Percentiles rank a stretch among this genome's conserved stretches.
These are phyloP conservation scores for Beauveria sp. DNA, from an alignment of 2,329 filamentous ascomycete genomes.

Conservation along the genomic window DNA sequence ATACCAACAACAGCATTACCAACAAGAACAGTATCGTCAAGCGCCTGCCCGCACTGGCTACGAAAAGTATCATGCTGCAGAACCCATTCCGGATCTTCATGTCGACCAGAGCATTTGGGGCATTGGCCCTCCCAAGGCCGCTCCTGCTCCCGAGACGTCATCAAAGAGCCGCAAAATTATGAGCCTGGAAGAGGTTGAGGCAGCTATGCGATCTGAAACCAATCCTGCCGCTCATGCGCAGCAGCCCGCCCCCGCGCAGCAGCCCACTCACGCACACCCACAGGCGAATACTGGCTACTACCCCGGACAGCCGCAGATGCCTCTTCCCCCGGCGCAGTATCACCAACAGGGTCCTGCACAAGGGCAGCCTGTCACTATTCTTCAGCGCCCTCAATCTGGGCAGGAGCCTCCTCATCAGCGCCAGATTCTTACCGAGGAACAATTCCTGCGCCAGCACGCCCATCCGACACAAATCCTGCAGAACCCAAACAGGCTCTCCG, in stretches of 20 bases:
- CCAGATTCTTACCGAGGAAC: slow-evolving; percentile 17
- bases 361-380: slow-evolving; percentile 45
- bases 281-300: slow-evolving; percentile 11
- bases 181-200: slow-evolving; percentile 95
- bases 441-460: slow-evolving; percentile 33
- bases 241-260: neutral
- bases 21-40: slow-evolving; percentile 19
- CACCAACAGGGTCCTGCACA: slow-evolving; percentile 28
- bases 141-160: slow-evolving; percentile 19
- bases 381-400: slow-evolving; percentile 45
- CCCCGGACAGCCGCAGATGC: slow-evolving; percentile 14
- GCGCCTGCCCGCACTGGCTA: slow-evolving; percentile 75
- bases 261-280: neutral
- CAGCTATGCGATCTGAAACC: slow-evolving; percentile 71
- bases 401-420: slow-evolving; percentile 29
- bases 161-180: slow-evolving; percentile 64
- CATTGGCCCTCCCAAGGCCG: slow-evolving; percentile 49
- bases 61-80: slow-evolving; percentile 80
- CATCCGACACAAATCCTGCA: slow-evolving; percentile 71
- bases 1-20: slow-evolving; percentile 25
- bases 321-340: slow-evolving; percentile 20
- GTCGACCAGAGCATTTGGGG: slow-evolving; percentile 94
- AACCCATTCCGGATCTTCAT: slow-evolving; percentile 81
- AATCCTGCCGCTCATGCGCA: slow-evolving; percentile 33
- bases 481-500: slow-evolving; percentile 61